phyloP scores from a whole-genome alignment of 2,329 filamentous ascomycete species.

The Neocucurbitaria cava region DNA sequence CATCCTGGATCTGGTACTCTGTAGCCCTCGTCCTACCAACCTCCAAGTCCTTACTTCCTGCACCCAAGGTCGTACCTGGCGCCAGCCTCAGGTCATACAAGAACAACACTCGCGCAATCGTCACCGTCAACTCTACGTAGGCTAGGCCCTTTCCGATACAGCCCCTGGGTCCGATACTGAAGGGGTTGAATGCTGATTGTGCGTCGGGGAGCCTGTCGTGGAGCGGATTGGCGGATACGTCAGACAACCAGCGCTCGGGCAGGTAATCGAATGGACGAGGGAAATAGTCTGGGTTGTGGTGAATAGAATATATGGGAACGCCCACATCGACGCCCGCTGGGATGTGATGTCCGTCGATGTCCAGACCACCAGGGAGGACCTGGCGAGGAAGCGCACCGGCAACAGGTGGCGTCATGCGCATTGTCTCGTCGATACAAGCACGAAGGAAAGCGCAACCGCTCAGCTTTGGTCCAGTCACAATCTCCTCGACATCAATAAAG shows the following conservation, averaged over 20 bases:
- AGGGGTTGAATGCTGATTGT: constrained; percentile 76
- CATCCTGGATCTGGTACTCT: constrained; percentile 76
- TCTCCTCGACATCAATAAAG: constrained; percentile 48
- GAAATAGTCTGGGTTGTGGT: constrained; percentile 49
- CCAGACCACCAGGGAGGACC: constrained; percentile 47
- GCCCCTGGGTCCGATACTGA: constrained; percentile 71
- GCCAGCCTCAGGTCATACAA: constrained; percentile 63
- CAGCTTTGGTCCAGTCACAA: constrained; percentile 44
- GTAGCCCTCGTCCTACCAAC: constrained; percentile 38
- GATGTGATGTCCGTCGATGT: constrained; percentile 45
- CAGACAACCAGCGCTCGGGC: constrained; percentile 48
- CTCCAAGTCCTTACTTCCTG: constrained; percentile 40
- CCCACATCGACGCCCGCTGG: constrained; percentile 47
- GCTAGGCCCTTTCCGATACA: constrained; percentile 76
- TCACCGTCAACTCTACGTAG: constrained; percentile 70
- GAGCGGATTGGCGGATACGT: constrained; percentile 38
- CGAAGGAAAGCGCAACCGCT: constrained; percentile 44
- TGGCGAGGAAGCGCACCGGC: constrained; percentile 48
- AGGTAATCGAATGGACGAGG: constrained; percentile 47
- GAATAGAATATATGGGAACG: constrained; percentile 48
- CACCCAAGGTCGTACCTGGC: constrained; percentile 42
- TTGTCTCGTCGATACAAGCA: constrained; percentile 51
- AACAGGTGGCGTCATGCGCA: constrained; percentile 51
- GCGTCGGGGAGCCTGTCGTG: constrained; percentile 51
- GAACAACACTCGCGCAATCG: constrained; percentile 67